These are phyloP conservation scores for Calonectria pseudoturangicola DNA, from an alignment of 2,329 filamentous ascomycete genomes.

Conservation along the genomic window DNA sequence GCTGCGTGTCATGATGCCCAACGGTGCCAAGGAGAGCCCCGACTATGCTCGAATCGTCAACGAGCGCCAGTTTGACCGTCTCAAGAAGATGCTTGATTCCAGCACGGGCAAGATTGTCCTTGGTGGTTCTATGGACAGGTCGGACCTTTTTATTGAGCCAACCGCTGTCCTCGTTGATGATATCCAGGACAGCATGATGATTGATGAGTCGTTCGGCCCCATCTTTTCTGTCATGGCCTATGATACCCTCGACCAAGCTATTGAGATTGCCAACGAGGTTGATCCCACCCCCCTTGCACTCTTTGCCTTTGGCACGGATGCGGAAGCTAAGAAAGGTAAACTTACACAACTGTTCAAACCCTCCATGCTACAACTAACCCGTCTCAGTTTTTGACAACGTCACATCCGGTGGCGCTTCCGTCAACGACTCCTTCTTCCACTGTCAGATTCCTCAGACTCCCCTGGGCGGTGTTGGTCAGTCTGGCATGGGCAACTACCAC, in stretches of 20 bases:
- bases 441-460: constrained; percentile 63
- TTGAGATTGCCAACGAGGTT: constrained; percentile 86
- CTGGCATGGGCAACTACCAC: constrained; percentile 69
- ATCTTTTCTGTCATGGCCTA: constrained; percentile 88
- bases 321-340: constrained; percentile 84
- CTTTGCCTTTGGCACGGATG: constrained; percentile 89
- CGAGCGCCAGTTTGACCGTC: constrained; percentile 83
- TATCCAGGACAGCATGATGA: constrained; percentile 82
- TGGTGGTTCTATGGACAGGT: constrained; percentile 88
- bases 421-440: constrained; percentile 70
- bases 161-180: constrained; percentile 91
- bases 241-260: constrained; percentile 88
- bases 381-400: constrained; percentile 62
- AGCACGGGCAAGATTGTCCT: constrained; percentile 89
- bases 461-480: constrained; percentile 70
- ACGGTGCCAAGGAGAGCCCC: constrained; percentile 84
- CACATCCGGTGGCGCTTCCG: constrained; percentile 69
- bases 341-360: constrained; percentile 21
- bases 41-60: constrained; percentile 91
- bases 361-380: constrained; percentile 45
- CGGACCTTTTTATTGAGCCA: constrained; percentile 89
- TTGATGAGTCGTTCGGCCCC: constrained; percentile 94
- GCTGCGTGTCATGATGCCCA: constrained; percentile 86
- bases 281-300: constrained; percentile 89
- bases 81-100: constrained; percentile 94